Percentiles rank a stretch among this genome's conserved stretches.
These are phyloP conservation scores for Akebia trifoliata DNA, from an alignment of 164 flowering plant genomes.

Conservation along the genomic window DNA sequence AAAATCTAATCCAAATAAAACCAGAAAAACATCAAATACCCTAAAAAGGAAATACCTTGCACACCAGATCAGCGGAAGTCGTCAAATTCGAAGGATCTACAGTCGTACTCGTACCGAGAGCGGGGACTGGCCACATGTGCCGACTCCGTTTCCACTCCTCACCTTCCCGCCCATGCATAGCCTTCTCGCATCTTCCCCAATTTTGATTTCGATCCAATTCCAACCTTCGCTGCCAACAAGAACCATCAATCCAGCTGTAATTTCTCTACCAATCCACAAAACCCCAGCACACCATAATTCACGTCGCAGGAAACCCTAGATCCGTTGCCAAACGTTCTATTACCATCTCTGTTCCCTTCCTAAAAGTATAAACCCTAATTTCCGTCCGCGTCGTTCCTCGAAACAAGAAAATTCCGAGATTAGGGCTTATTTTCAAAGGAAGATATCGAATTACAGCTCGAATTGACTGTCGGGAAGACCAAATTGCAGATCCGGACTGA, in stretches of 20 bases:
- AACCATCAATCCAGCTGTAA: constrained; percentile 47
- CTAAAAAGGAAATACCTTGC: constrained; percentile 35
- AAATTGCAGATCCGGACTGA: constrained; percentile 10
- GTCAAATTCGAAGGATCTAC: constrained; percentile 32
- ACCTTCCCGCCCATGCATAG: constrained; percentile 61
- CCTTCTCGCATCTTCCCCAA: constrained; percentile 53
- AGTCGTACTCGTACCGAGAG: constrained; percentile 35
- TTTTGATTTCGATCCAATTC: constrained; percentile 21
- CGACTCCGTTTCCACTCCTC: constrained; percentile 46
- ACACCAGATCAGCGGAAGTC: constrained; percentile 24
- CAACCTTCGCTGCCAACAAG: constrained; percentile 21
- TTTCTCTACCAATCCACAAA: constrained; percentile 6
- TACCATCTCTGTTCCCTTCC: no score
- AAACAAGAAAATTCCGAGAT: background rate
- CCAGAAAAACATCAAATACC: background rate
- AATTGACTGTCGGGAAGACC: no score
- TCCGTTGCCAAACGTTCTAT: constrained; percentile 12
- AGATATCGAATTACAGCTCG: no score
- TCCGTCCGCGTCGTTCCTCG: background rate
- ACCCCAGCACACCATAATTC: constrained; percentile 16
- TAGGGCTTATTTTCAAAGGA: background rate
- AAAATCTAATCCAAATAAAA: no score
- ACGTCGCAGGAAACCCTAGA: constrained; percentile 27
- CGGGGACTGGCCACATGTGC: constrained; percentile 71
- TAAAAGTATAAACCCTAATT: constrained; percentile 3